A percentile compares a stretch with the other conserved stretches of the same genome.
These are phyloP conservation scores for Ogataea naganishii DNA, from an alignment of 805 yeast genomes.

Conservation along the genomic window DNA sequence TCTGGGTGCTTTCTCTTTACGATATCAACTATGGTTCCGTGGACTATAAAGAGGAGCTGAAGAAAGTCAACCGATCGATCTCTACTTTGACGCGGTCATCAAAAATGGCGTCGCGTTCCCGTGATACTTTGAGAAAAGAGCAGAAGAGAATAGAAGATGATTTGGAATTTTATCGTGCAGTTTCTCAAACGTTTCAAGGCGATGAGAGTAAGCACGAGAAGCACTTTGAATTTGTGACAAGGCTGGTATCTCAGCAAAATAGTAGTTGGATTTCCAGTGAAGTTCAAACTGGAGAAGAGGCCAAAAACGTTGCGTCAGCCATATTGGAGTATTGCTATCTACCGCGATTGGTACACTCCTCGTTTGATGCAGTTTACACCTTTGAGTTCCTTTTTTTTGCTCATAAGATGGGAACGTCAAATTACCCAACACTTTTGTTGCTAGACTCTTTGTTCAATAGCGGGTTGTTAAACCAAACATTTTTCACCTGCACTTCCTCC, in stretches of 20 bases:
- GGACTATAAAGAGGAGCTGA: constrained; percentile 40
- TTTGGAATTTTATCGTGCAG: constrained; percentile 17
- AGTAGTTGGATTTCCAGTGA: constrained; percentile 29
- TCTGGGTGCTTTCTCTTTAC: constrained; percentile 68
- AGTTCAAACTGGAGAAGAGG: constrained; percentile 7
- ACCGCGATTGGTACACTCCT: constrained; percentile 72
- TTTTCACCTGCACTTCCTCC: constrained; percentile 60
- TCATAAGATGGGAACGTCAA: constrained; percentile 28
- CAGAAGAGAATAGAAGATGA: constrained; percentile 18
- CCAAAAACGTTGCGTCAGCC: constrained; percentile 3
- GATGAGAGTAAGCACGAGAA: constrained; percentile 38
- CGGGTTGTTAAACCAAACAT: constrained; percentile 37
- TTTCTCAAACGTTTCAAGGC: constrained; percentile 20
- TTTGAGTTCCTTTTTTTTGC: constrained; percentile 51
- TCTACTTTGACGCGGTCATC: constrained; percentile 29
- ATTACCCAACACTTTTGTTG: constrained; percentile 30
- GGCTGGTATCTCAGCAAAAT: constrained; percentile 21
- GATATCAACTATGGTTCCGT: constrained; percentile 52
- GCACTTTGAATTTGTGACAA: constrained; percentile 25
- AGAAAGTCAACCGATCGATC: constrained; percentile 28
- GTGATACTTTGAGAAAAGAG: constrained; percentile 13
- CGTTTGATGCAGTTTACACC: constrained; percentile 71
- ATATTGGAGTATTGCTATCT: constrained; percentile 58
- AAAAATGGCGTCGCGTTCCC: constrained; percentile 19
- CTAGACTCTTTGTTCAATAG: constrained; percentile 39